Conservation (phyloP, 2,329 filamentous ascomycete genomes). For the Clonostachys chloroleuca region DNA sequence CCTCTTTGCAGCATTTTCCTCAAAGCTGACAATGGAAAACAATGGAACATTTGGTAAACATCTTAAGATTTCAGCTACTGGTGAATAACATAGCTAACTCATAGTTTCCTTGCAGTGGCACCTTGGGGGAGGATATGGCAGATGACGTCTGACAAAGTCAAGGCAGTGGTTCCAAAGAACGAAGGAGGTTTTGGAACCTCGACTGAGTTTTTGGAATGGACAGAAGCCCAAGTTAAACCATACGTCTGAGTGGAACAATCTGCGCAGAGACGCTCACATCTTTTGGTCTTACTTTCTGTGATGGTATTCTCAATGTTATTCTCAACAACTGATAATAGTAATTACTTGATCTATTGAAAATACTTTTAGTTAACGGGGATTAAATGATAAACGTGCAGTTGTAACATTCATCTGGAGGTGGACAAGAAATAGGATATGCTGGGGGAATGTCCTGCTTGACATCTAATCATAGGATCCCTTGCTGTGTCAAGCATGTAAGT, state of each 20-base stretch:
- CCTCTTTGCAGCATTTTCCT: slow-evolving; percentile 37
- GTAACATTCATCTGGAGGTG: too few species aligned
- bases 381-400: too few species aligned
- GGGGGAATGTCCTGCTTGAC: too few species aligned
- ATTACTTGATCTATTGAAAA: too few species aligned
- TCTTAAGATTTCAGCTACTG: neutral
- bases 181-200: slow-evolving; percentile 31
- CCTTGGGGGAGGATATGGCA: slow-evolving; percentile 26
- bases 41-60: slow-evolving; percentile 20
- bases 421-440: too few species aligned
- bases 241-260: slow-evolving; percentile 3
- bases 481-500: too few species aligned
- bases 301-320: too few species aligned
- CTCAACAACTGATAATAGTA: too few species aligned
- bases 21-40: slow-evolving; percentile 31
- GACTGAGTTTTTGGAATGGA: slow-evolving; percentile 34
- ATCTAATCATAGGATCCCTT: too few species aligned
- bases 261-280: too few species aligned
- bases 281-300: too few species aligned
- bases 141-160: slow-evolving; percentile 21
- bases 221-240: slow-evolving; percentile 26
- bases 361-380: too few species aligned
- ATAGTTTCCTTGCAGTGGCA: slow-evolving; percentile 12
- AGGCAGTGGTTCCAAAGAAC: slow-evolving; percentile 17
- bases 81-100: neutral